phyloP scores from a whole-genome alignment of 768 basidiomycete genomes.

The Hericium rajendrae region DNA sequence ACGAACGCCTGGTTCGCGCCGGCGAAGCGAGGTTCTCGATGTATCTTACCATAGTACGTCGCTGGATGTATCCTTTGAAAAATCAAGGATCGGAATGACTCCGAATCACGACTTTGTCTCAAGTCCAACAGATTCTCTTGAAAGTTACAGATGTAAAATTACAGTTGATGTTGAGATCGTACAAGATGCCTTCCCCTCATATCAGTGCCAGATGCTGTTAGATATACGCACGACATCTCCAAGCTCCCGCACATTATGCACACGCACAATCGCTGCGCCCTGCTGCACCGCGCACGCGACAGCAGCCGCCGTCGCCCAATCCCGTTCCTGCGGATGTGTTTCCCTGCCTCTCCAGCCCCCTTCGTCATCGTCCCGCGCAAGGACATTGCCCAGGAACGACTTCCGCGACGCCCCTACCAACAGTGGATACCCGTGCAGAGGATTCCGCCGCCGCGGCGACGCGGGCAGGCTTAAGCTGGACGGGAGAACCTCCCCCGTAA shows the following conservation, averaged over 20 bases:
- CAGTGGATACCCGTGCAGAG: conserved; percentile 47
- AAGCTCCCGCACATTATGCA: conserved; percentile 73
- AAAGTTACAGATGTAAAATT: too few species aligned
- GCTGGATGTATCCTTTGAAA: too few species aligned
- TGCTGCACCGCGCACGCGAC: conserved; percentile 70
- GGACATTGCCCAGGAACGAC: conserved; percentile 66
- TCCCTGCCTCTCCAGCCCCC: conserved; percentile 36
- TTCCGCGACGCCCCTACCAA: conserved; percentile 80
- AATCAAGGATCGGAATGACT: too few species aligned
- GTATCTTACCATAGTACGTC: too few species aligned
- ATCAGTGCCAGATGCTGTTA: conserved; percentile 26
- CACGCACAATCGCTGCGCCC: conserved; percentile 61
- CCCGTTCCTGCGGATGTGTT: conserved; percentile 57
- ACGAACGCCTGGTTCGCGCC: not conserved
- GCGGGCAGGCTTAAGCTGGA: conserved; percentile 5
- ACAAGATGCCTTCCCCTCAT: not conserved
- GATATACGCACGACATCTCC: conserved; percentile 63
- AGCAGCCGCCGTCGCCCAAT: conserved; percentile 71
- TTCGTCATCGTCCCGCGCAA: conserved; percentile 34
- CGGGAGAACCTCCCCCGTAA: conserved; percentile 33
- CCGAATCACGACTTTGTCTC: too few species aligned
- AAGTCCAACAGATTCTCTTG: too few species aligned
- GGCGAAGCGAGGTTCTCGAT: not conserved
- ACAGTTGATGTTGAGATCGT: too few species aligned
- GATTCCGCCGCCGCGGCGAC: conserved; percentile 26